Base-by-base conservation (phyloP, 2,329 filamentous ascomycete species). In the Fusarium sp. region DNA sequence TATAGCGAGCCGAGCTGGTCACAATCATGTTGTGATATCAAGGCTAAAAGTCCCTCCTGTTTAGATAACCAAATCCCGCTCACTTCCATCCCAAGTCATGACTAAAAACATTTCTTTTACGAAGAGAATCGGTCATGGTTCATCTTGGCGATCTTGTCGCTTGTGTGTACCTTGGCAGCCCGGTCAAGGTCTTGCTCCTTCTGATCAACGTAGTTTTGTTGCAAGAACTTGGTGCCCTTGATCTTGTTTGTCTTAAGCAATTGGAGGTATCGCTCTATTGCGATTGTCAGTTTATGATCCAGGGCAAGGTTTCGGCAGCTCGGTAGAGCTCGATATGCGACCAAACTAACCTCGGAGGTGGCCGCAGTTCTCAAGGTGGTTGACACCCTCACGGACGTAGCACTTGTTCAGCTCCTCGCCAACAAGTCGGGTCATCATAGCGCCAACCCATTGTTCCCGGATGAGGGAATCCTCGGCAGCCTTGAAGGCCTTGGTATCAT, bases 321-420 rank as follows among this genome's bases (percentile, higher is more conserved):
- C 52, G 32, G 40, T 25, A 24, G 54, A 60, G 49, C 62, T 56
- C 11, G 32, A 50, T 55, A 18, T 42, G 34, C 32, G 24, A 20
- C 11, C 49, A 53, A 53, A 84, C 91, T 86, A 80, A 96, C 93
- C 92, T 91, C 93, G 87, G 82, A 95, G 81, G 76, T 88, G 85
- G 72, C 92, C 92, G 81, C 93, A 96, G 84, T 95, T 96, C 87
- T 95, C 93, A 80, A 96, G 82, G 80, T 96, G 93, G 81, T 96
- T 96, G 73, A 95, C 92, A 60, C 93, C 93, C 83, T 96, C 92
- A 74, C 89, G 87, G 81, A 90, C 89, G 83, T 96, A 96, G 85
- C 93, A 96, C 84, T 94, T 95, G 81, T 90, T 87, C 84, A 96
- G 85, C 85, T 96, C 93, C 80, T 95, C 91, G 71, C 92, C 86